Evolutionary conservation across 208 protist species (phyloP).

Genomic region (Strigomonas culicis): DNA sequence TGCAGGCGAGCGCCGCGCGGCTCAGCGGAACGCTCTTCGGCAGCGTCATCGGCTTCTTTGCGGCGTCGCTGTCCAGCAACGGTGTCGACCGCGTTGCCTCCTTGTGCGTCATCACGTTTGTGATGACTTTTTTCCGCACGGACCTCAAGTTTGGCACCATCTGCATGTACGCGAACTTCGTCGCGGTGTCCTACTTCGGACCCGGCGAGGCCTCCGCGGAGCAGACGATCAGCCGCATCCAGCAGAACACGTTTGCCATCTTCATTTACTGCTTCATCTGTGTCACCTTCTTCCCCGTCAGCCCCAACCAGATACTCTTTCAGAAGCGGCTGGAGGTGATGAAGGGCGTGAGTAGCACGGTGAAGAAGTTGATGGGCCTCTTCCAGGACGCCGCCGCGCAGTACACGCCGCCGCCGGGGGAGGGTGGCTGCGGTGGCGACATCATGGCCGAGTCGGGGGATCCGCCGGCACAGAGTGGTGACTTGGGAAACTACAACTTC

Average conservation of each 20-base stretch:
- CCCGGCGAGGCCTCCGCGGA: conserved; percentile 27
- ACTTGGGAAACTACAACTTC: too few relatives aligned
- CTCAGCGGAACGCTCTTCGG: conserved; percentile 68
- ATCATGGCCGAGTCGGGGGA: background rate
- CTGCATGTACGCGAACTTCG: conserved; percentile 73
- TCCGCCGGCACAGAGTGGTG: too few relatives aligned
- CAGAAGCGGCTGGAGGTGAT: conserved; percentile 51
- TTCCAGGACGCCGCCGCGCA: conserved; percentile 40
- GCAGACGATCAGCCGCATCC: conserved; percentile 61
- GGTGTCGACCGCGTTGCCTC: conserved; percentile 38
- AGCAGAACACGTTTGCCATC: conserved; percentile 82
- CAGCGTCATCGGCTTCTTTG: conserved; percentile 71
- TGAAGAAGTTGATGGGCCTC: conserved; percentile 46
- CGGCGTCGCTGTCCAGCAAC: conserved; percentile 42
- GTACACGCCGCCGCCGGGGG: conserved; percentile 14
- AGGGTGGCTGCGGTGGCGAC: background rate
- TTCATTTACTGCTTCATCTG: conserved; percentile 79
- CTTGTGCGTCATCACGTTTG: conserved; percentile 64
- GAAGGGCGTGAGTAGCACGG: conserved; percentile 24
- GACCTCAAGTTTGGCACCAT: conserved; percentile 48
- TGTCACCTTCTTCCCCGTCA: conserved; percentile 59
- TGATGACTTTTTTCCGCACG: conserved; percentile 67
- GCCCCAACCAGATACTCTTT: conserved; percentile 50
- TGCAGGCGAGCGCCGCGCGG: conserved; percentile 52
- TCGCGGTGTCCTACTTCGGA: conserved; percentile 49